These are phyloP conservation scores for Lachnellula occidentalis DNA, from an alignment of 2,329 filamentous ascomycete species.

Conservation along the genomic window DNA sequence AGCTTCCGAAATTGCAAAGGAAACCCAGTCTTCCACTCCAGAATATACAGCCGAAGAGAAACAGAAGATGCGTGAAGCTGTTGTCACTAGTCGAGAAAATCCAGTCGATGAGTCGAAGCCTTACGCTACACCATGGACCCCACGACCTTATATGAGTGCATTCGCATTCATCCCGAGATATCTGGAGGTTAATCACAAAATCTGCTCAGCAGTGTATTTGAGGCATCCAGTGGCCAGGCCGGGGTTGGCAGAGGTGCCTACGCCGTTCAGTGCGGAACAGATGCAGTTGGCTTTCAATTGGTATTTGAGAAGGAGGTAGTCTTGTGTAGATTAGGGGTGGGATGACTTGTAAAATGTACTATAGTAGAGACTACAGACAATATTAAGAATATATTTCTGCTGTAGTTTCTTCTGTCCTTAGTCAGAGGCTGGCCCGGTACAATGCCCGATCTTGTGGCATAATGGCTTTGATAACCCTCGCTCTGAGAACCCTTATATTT, in stretches of 20 bases:
- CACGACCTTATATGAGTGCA: conserved; percentile 78
- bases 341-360: conserved; percentile 14
- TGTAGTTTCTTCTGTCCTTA: not conserved
- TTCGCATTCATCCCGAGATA: conserved; percentile 96
- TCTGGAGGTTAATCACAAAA: conserved; percentile 95
- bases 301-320: conserved; percentile 59
- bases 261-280: conserved; percentile 67
- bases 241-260: conserved; percentile 75
- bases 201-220: conserved; percentile 92
- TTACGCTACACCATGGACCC: conserved; percentile 86
- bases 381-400: not conserved
- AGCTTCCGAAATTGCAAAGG: no score
- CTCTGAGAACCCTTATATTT: no score
- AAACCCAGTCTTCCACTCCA: conserved; percentile 5
- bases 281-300: conserved; percentile 85
- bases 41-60: conserved; percentile 37
- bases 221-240: conserved; percentile 86
- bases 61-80: conserved; percentile 7
- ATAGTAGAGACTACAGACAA: conserved; percentile 6
- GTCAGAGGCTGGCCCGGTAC: not conserved
- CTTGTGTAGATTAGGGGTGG: conserved; percentile 1
- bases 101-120: conserved; percentile 72
- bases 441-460: no score
- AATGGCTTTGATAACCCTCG: no score
- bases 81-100: conserved; percentile 55